Conservation (phyloP, 2,329 filamentous ascomycete species). For the Aspergillus sp. region DNA sequence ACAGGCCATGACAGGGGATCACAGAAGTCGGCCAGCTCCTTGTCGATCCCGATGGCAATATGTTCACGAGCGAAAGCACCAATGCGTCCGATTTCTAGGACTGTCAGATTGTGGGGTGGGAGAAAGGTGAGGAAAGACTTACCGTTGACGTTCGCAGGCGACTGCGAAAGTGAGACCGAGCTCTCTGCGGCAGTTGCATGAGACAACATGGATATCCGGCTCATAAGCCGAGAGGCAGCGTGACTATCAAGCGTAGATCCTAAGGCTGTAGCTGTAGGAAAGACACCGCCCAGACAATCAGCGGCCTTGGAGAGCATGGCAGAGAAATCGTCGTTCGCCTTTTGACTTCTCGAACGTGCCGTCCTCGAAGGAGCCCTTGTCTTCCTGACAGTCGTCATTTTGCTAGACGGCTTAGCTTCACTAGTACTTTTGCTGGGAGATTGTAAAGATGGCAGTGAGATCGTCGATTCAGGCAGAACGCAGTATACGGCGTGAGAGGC, state of each 20-base stretch:
- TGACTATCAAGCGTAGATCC: constrained; percentile 43
- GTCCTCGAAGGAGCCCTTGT: constrained; percentile 27
- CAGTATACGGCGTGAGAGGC: constrained; percentile 80
- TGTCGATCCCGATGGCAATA: constrained; percentile 44
- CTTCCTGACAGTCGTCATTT: constrained; percentile 23
- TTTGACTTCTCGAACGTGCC: constrained; percentile 26
- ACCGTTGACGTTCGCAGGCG: constrained; percentile 41
- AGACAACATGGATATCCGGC: constrained; percentile 42
- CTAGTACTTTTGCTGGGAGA: constrained; percentile 24
- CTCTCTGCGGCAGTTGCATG: constrained; percentile 38
- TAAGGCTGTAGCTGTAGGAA: constrained; percentile 31
- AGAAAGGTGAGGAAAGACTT: constrained; percentile 9
- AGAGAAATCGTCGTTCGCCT: constrained; percentile 35
- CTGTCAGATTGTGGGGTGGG: not conserved
- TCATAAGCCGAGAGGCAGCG: constrained; percentile 37
- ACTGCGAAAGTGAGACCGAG: constrained; percentile 25
- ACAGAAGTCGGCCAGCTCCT: constrained; percentile 42
- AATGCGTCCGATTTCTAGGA: constrained; percentile 41
- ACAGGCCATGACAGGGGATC: constrained; percentile 52
- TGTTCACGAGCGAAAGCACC: constrained; percentile 41
- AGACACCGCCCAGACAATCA: constrained; percentile 32
- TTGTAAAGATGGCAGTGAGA: constrained; percentile 74
- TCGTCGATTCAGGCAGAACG: constrained; percentile 86
- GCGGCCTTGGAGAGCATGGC: constrained; percentile 37
- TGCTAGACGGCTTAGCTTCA: constrained; percentile 38